These are phyloP conservation scores for Metschnikowia amazonensis DNA, from an alignment of 805 yeast genomes.

Conservation along the genomic window DNA sequence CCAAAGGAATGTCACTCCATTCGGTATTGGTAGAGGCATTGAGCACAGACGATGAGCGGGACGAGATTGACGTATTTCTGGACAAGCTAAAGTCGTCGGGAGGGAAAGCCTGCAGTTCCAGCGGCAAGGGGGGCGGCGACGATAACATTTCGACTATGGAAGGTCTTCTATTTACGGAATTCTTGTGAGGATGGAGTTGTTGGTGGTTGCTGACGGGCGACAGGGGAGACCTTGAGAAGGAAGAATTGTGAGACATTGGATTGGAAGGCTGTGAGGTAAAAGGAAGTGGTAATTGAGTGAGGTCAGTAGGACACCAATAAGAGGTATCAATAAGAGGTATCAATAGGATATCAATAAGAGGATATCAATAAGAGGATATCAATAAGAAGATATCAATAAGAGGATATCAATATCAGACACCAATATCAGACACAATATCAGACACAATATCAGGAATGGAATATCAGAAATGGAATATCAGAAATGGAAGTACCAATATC, in stretches of 20 bases:
- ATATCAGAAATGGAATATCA: no score
- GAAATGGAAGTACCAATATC: no score
- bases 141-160: constrained; percentile 73
- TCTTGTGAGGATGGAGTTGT: constrained; percentile 17
- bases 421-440: no score
- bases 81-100: constrained; percentile 35
- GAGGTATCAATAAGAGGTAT: no score
- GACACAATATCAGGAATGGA: no score
- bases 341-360: no score
- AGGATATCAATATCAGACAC: no score
- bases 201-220: constrained; percentile 17
- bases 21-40: constrained; percentile 31
- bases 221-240: constrained; percentile 20
- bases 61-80: constrained; percentile 28
- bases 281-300: no score
- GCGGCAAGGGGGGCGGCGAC: constrained; percentile 68
- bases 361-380: no score
- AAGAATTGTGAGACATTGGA: constrained; percentile 21
- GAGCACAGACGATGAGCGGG: constrained; percentile 14
- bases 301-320: no score
- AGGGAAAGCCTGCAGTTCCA: constrained; percentile 26
- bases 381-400: no score
- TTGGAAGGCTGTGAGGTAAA: no score
- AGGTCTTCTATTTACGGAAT: constrained; percentile 41
- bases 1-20: constrained; percentile 71